These are phyloP conservation scores for Turnera subulata DNA, from an alignment of 345 rosid species.

Conservation along the genomic window DNA sequence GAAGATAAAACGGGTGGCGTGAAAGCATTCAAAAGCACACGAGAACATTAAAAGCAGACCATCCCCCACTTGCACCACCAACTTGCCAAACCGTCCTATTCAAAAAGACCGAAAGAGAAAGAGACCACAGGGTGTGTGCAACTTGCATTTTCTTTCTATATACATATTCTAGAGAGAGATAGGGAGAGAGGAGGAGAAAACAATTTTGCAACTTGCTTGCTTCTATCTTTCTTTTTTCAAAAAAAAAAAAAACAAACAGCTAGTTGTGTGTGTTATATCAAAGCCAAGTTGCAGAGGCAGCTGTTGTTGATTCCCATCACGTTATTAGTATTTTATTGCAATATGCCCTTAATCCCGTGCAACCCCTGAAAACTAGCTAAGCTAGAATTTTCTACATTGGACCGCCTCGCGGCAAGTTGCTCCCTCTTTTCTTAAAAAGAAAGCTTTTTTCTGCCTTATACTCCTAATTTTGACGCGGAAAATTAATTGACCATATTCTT, in stretches of 20 bases:
- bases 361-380: neutral
- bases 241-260: too few relatives aligned
- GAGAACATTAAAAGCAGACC: slow-evolving; percentile 25
- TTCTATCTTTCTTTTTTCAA: too few relatives aligned
- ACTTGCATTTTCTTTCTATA: slow-evolving; percentile 28
- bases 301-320: slow-evolving; percentile 22
- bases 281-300: slow-evolving; percentile 4
- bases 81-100: slow-evolving; percentile 42
- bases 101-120: neutral
- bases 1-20: slow-evolving; percentile 21
- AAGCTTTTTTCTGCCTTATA: neutral
- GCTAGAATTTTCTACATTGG: neutral
- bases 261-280: neutral
- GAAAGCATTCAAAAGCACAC: slow-evolving; percentile 30
- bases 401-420: neutral
- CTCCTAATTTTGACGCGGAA: neutral
- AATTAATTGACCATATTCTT: neutral
- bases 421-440: neutral
- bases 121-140: slow-evolving; percentile 18
- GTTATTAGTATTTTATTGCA: slow-evolving; percentile 16
- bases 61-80: slow-evolving; percentile 40
- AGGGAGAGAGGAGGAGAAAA: neutral
- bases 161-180: neutral
- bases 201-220: slow-evolving; percentile 29
- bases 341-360: slow-evolving; percentile 2